Evolutionary conservation across 2,329 filamentous ascomycete species (phyloP).

Genomic region (Alternaria alternata): DNA sequence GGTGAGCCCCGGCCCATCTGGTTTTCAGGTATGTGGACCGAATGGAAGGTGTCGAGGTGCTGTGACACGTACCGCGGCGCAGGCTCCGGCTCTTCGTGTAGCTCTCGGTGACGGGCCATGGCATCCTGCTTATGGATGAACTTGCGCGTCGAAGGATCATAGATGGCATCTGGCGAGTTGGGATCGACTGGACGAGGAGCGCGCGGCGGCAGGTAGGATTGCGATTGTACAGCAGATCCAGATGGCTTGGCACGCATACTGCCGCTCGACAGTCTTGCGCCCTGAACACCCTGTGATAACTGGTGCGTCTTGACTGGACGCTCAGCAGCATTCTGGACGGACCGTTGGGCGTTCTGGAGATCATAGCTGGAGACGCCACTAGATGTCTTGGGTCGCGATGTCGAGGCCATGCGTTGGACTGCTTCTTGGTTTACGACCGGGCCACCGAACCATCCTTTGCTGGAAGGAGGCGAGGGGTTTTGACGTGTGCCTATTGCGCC

Average conservation of each 20-base stretch:
- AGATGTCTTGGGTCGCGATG: constrained; percentile 40
- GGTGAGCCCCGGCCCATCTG: constrained; percentile 25
- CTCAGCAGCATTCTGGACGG: constrained; percentile 47
- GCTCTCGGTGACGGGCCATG: constrained; percentile 43
- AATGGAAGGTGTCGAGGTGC: constrained; percentile 25
- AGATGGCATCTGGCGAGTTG: constrained; percentile 48
- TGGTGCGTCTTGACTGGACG: constrained; percentile 54
- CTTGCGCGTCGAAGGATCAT: constrained; percentile 48
- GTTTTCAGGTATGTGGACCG: constrained; percentile 15
- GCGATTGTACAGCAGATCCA: constrained; percentile 55
- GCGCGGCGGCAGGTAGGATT: constrained; percentile 26
- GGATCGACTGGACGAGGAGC: constrained; percentile 42
- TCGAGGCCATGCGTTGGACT: constrained; percentile 37
- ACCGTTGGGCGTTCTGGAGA: constrained; percentile 38
- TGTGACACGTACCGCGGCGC: constrained; percentile 32
- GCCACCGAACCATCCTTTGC: constrained; percentile 51
- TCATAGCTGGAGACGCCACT: constrained; percentile 29
- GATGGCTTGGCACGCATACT: constrained; percentile 61
- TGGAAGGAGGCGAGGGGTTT: constrained; percentile 24
- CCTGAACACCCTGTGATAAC: constrained; percentile 45
- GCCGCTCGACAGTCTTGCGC: constrained; percentile 57
- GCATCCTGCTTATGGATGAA: constrained; percentile 50
- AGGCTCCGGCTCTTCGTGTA: constrained; percentile 38
- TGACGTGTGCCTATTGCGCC: constrained; percentile 20
- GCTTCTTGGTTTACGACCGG: constrained; percentile 46